Base-by-base conservation (phyloP, 2,329 filamentous ascomycete genomes). In the Penicillium sp. region DNA sequence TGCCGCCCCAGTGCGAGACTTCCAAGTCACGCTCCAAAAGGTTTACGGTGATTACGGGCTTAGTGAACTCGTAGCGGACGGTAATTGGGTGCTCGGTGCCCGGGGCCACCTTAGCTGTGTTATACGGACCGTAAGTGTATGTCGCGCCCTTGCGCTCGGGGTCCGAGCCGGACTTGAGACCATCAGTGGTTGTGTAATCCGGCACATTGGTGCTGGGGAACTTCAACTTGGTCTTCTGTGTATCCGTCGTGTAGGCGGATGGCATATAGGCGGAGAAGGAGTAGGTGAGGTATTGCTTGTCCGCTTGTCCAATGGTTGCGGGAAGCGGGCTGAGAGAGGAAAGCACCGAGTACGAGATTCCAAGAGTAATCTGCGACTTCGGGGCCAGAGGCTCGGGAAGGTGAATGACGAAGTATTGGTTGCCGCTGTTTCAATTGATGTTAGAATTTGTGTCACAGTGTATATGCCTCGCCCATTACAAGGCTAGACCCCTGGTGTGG, bases 171-270 rank as follows among this genome's bases (percentile, higher is more conserved):
- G 83, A 78, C 65, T 84, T 86, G 47, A 82, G 75, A 12, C 79
- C 77, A 21, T 83, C 81, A 19, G 96, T 83, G 62, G 85, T 87
- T 53, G 91, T 96, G 76, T 91, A 96, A 71, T 97, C 91, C 57
- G 92, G 89, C 29, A 96, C 83, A 67, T 90, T 88, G 62, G 83
- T 79, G 54, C 86, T 89, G 48, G 90, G 84, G 67, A 96, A 87
- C 81, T 97, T 97, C 77, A 99, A 78, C 77, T 97, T 96, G 39
- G 94, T 97, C 85, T 97, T 97, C 76, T 99, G 94, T 80, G 96
- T 96, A 69, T 85, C 75, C 15, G 92, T 97, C 19, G 83, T 79
- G 79, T 99, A 99, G 60, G 89, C 88, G 10, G 91, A 96, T 17
- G 88, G 88, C 47, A 83, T 84, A 77, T 96, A 96, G 65, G 90